Evolutionary conservation across 2,329 filamentous ascomycete species (phyloP).

Genomic region (Tolypocladium amazonense): DNA sequence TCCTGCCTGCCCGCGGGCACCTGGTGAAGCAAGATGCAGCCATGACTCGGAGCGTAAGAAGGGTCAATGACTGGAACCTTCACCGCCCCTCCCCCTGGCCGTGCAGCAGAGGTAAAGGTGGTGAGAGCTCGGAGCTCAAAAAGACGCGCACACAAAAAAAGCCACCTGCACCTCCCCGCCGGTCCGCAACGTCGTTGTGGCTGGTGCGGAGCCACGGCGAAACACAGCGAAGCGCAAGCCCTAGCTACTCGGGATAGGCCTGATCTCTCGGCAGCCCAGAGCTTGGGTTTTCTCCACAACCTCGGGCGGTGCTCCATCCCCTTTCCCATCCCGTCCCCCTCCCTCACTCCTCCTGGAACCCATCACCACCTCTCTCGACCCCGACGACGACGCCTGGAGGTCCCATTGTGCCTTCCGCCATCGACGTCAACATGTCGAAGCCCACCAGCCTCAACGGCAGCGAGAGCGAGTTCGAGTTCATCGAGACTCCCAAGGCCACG

Average conservation of each 20-base stretch:
- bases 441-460: constrained; percentile 17
- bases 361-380: constrained; percentile 4
- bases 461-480: constrained; percentile 30
- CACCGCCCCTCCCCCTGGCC: background rate
- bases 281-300: background rate
- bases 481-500: constrained; percentile 27
- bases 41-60: too few species aligned
- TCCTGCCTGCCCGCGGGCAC: too few species aligned
- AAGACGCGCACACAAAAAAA: background rate
- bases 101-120: background rate
- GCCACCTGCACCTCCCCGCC: too few species aligned
- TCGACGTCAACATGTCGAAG: constrained; percentile 21
- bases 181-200: background rate
- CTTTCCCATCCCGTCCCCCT: background rate
- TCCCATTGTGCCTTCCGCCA: background rate
- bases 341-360: background rate
- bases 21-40: too few species aligned
- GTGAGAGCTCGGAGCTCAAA: background rate
- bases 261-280: background rate
- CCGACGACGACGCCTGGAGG: constrained; percentile 4
- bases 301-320: background rate
- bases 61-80: background rate
- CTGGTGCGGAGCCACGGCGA: background rate
- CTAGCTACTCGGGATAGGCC: background rate
- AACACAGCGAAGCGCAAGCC: background rate